Conservation (phyloP, 2,329 filamentous ascomycete species). For the Didymellaceae sp. region DNA sequence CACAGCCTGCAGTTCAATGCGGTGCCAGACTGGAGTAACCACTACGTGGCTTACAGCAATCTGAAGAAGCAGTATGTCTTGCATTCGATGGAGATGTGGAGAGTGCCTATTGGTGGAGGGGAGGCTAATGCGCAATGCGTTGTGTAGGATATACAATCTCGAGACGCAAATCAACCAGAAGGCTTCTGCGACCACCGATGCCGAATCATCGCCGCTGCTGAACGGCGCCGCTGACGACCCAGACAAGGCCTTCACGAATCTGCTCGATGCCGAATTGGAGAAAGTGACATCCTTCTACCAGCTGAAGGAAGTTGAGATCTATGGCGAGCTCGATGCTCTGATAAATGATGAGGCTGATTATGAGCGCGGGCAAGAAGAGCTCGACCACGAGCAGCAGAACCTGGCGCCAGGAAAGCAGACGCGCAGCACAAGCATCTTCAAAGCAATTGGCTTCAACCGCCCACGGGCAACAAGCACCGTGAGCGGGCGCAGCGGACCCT, state of each 20-base stretch:
- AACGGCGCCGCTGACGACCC: constrained; percentile 69
- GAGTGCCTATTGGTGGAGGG: not conserved
- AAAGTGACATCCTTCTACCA: constrained; percentile 93
- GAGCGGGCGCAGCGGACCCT: constrained; percentile 52
- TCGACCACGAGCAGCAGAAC: constrained; percentile 46
- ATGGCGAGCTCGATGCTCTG: constrained; percentile 79
- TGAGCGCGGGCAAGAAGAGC: constrained; percentile 60
- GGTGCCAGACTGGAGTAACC: constrained; percentile 98
- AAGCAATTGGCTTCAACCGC: constrained; percentile 47
- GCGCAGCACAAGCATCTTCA: constrained; percentile 58
- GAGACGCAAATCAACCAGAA: constrained; percentile 80
- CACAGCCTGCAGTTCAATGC: constrained; percentile 99
- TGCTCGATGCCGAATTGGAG: constrained; percentile 87
- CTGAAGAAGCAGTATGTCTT: constrained; percentile 89
- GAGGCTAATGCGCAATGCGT: constrained; percentile 32
- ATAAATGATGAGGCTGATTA: constrained; percentile 74
- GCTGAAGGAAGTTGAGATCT: constrained; percentile 86
- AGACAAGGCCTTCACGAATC: constrained; percentile 79
- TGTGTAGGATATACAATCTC: constrained; percentile 83
- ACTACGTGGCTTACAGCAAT: constrained; percentile 98
- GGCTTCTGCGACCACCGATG: constrained; percentile 63
- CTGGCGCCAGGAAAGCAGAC: constrained; percentile 48
- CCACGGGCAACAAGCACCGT: constrained; percentile 54
- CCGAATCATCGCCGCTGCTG: constrained; percentile 85
- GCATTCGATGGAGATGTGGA: not conserved